Base-by-base conservation (phyloP, 768 basidiomycete genomes). In the Asterophora parasitica region DNA sequence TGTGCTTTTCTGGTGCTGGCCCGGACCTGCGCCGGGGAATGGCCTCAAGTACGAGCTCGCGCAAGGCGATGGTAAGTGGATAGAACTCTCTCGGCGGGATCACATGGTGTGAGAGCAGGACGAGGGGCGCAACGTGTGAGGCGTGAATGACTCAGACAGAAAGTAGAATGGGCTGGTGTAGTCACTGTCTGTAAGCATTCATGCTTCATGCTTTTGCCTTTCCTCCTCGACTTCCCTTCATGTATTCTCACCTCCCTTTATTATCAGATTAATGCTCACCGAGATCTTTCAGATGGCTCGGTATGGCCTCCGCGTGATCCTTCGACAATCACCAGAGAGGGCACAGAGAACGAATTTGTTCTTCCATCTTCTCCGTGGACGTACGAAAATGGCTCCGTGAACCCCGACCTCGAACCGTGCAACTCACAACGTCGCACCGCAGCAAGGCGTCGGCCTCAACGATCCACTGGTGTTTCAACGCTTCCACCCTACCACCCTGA, bases 1-100 rank as follows among this genome's bases (percentile, higher is more conserved):
- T 45, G 80, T 85, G 1, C 66, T 86, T 28, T 49, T 87, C 4
- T 98, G 95, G 94, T 88, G 89, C 56, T 91, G 83, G 67, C 95
- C 95, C 3, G 78, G 75, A 4, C 65, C 65, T 16, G 67, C 78
- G 2, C 74, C 72, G 2, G 92, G 90, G 0, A 79, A 77, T 34
- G 95, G 95, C 1, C 66, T 95, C 20, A 83, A 74, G 46, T 99
- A 80, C 63, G 79, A 85, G 46, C 69, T 96, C 30, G 78, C 82
- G 5, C 70, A 76, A 30, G 79, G 73, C 49, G 77, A 82, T 60
- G 85, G 90, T 91, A 75, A 88, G 88, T 88, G 74, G 76, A 64
- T 75, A 44, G 69, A 76, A 51, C 61, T 82, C 41, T 61, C 63
- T 13, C 49, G 53, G 48, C 47, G 42, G 52, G 49, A 54, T 30